phyloP scores from a whole-genome alignment of 192 early-diverging fungal species.

The Spinellus fusiger region DNA sequence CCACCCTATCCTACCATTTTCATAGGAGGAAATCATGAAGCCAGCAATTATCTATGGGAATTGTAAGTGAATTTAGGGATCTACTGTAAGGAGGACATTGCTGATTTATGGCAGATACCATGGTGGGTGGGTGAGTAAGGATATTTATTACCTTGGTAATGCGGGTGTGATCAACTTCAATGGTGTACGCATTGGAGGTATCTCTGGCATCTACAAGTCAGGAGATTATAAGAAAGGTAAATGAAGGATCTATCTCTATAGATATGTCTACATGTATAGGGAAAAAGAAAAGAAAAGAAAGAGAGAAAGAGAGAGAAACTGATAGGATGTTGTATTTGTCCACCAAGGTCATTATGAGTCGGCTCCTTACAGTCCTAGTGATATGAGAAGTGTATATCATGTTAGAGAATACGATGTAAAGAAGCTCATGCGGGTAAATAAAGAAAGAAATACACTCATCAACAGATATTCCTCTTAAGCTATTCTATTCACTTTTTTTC shows the following conservation, averaged over 20 bases:
- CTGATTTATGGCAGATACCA: conserved; percentile 47
- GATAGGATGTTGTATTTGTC: not conserved
- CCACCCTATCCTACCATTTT: conserved; percentile 90
- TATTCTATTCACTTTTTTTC: not conserved
- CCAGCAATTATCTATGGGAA: conserved; percentile 91
- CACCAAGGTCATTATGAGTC: conserved; percentile 67
- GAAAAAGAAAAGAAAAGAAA: not conserved
- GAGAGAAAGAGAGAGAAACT: not conserved
- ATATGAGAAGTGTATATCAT: conserved; percentile 81
- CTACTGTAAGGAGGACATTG: not conserved
- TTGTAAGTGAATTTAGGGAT: conserved; percentile 48
- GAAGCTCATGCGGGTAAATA: conserved; percentile 68
- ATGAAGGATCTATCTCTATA: too few species aligned
- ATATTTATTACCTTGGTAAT: conserved; percentile 89
- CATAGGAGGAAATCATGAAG: conserved; percentile 99
- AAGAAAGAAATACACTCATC: too few species aligned
- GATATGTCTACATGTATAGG: too few species aligned
- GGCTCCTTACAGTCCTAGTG: conserved; percentile 62
- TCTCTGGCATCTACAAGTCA: conserved; percentile 86
- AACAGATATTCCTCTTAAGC: too few species aligned
- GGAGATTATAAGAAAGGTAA: conserved; percentile 49
- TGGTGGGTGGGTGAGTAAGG: conserved; percentile 91
- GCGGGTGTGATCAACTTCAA: conserved; percentile 84
- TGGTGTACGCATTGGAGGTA: conserved; percentile 85
- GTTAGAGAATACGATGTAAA: conserved; percentile 77